Conservation (phyloP, 129 eudicot genomes). For the Centaurea solstitialis region DNA sequence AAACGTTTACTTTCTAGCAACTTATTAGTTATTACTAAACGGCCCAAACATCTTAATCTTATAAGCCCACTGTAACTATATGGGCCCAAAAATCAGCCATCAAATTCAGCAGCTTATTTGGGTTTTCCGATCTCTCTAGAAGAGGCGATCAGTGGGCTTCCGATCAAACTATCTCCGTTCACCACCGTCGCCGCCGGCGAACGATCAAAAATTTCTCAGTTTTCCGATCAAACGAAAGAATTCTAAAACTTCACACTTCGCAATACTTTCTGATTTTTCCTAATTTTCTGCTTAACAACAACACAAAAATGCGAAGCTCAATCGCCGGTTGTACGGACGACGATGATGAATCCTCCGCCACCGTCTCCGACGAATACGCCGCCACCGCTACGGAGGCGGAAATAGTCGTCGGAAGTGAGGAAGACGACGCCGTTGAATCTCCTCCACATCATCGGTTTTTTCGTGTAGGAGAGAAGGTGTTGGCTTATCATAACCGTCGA, state of each 20-base stretch:
- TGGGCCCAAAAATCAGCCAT: slow-evolving; percentile 6
- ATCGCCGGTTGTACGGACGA: slow-evolving; percentile 31
- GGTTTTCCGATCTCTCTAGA: slow-evolving; percentile 2
- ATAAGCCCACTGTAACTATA: background rate
- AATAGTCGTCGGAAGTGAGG: slow-evolving; percentile 26
- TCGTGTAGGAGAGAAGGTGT: slow-evolving; percentile 53
- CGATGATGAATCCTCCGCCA: slow-evolving; percentile 36
- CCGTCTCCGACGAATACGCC: slow-evolving; percentile 30
- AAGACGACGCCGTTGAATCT: slow-evolving; percentile 35
- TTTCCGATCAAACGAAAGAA: slow-evolving; percentile 6
- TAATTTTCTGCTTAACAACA: background rate
- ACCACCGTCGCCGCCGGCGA: background rate
- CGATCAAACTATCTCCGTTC: slow-evolving; percentile 4
- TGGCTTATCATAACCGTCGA: slow-evolving; percentile 43
- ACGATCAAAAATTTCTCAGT: background rate
- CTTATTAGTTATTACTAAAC: too few species aligned
- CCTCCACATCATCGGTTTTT: slow-evolving; percentile 33
- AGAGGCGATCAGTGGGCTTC: background rate
- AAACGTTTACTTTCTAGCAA: too few species aligned
- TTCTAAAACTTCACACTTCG: background rate
- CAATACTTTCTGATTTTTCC: slow-evolving; percentile 5
- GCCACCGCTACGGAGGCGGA: slow-evolving; percentile 23
- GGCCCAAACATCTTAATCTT: too few species aligned
- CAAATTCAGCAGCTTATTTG: background rate
- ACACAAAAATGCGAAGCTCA: slow-evolving; percentile 38